Base-by-base conservation (phyloP, 1,139 yeast species). In the Insectozyma bohioensis region DNA sequence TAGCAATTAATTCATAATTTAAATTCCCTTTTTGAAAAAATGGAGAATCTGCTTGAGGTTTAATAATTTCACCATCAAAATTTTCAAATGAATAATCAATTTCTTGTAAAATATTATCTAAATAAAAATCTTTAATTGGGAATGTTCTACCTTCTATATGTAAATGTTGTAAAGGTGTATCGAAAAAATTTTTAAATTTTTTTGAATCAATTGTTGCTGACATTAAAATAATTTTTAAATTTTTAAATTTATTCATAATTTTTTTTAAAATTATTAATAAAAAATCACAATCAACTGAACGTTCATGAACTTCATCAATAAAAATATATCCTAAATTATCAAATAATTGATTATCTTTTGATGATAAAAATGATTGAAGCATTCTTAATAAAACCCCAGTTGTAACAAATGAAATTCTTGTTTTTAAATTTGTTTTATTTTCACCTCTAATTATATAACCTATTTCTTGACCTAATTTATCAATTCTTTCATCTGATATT, bases 381-480 rank as follows among this genome's bases (percentile, higher is more conserved):
- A 90, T 85, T 45, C 97, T 69, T 18, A 92, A 73, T 31, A 90
- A 65, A 2, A 92, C 95, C 72, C 98, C 97, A 0, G 96, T 85
- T 2, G 98, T 92, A 33, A 86, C 86, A 56, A 92, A 92, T 14
- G 84, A 73, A 11, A 92, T 70, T 51, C 92, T 72, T 0, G 97
- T 90, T 12, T 58, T 54, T 3, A 52, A 56, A 12, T 61, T 56
- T 0, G 90, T 77, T 47, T 78, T 84, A 46, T 85, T 82, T 33
- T 87, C 97, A 38, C 97, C 97, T 57, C 97, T 73, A 29, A 92
- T 90, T 8, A 85, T 72, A 50, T 88, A 92, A 0, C 98, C 98
- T 4, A 85, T 82, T 52, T 88, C 95, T 16, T 65, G 61, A 8
- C 97, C 97, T 28, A 87, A 72, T 8, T 49, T 56, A 9, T 69